phyloP scores from a whole-genome alignment of 345 rosid species.

The Gossypium herbaceum region DNA sequence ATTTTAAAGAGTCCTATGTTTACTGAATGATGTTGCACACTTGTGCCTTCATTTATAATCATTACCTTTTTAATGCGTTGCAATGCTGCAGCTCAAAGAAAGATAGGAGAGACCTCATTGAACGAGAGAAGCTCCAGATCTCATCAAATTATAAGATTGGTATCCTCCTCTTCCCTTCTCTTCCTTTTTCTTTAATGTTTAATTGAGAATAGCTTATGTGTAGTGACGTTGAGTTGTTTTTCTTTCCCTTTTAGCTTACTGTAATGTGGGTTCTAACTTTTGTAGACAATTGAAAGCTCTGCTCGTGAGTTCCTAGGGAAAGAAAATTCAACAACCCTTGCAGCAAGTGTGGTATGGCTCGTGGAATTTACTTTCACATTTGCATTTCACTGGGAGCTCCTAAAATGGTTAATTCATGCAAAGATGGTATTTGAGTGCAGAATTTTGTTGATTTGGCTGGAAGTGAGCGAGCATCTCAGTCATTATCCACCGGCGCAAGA shows the following conservation, averaged over 20 bases:
- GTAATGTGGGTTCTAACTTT: slow-evolving; percentile 15
- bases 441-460: slow-evolving; percentile 96
- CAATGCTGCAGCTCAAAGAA: slow-evolving; percentile 72
- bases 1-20: slow-evolving; percentile 11
- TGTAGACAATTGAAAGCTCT: slow-evolving; percentile 88
- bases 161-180: slow-evolving; percentile 24
- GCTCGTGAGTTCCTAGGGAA: slow-evolving; percentile 93
- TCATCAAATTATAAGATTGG: slow-evolving; percentile 96
- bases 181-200: slow-evolving; percentile 19
- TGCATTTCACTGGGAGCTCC: background rate
- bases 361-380: slow-evolving; percentile 10
- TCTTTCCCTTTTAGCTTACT: background rate
- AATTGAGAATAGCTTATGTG: background rate
- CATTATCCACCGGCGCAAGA: slow-evolving; percentile 82
- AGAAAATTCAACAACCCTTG: slow-evolving; percentile 80
- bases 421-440: slow-evolving; percentile 38
- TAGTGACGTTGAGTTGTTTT: background rate
- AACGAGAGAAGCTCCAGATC: slow-evolving; percentile 98
- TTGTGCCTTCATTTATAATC: slow-evolving; percentile 17
- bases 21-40: slow-evolving; percentile 12
- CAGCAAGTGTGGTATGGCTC: slow-evolving; percentile 83
- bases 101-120: slow-evolving; percentile 81
- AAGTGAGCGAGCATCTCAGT: slow-evolving; percentile 94
- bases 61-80: background rate
- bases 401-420: background rate